Evolutionary conservation across 305 asterid genomes (phyloP), one percentile per base, ranked within the genome.

Genomic region (Salvia sclarea): DNA sequence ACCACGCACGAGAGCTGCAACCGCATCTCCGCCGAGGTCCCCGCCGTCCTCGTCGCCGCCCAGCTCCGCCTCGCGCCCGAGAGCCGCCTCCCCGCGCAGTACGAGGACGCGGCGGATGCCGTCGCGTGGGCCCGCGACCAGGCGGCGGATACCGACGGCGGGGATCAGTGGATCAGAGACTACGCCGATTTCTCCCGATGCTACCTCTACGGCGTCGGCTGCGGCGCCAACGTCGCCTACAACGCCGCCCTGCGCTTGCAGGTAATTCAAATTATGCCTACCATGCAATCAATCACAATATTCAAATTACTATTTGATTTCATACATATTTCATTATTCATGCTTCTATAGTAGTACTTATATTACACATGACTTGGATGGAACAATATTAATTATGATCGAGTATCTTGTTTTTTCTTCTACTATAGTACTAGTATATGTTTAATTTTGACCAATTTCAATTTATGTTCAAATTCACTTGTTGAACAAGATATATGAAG

Each of bases 61-160:
- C 88, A 84, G 16, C 85, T 62, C 75, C 87, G 96, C n/a, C 84
- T 83, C 8, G 95, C 96, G 1, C 96, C 96, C 0, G 98, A 91
- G 76, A 56, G 35, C 44, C 84, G 85, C 54, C 95, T 89, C 33
- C 98, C 96, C 2, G 86, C 91, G 1, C 89, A 77, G 65, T 92
- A 89, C 76, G 90, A 87, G 1, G 96, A 92, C 22, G 94, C 92
- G 0, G 17, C 76, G 3, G 96, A 84, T 11, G 82, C 95, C 6
- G 57, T 86, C 8, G 21, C 21, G 0, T 91, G 98, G 98, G 80
- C 84, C 5, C 62, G 81, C 33, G 41, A 72, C 21, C 96, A 91
- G 73, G 83, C 83, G 0, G 7, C 60, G 1, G 63, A 65, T 1
- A 2, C 6, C 0, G 52, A 0, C 9, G 58, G 49, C 24, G 96